These are phyloP conservation scores for Carnegiea gigantea DNA, from an alignment of 179 eudicot genomes.

Conservation along the genomic window DNA sequence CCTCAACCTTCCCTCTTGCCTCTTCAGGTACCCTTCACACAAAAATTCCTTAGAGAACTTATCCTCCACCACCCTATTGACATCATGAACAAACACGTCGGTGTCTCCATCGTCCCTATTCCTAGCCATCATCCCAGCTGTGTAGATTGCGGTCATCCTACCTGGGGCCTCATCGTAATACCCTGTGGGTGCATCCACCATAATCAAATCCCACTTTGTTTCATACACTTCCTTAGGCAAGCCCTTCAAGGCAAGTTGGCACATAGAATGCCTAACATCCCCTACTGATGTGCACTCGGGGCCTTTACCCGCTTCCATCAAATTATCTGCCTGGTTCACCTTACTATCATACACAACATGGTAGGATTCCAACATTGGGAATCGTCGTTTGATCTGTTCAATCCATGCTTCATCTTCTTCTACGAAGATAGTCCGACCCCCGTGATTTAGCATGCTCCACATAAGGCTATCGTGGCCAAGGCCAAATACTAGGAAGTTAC, in stretches of 20 bases:
- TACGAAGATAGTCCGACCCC: conserved; percentile 78
- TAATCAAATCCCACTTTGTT: conserved; percentile 80
- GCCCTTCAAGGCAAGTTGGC: conserved; percentile 68
- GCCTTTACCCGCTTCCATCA: conserved; percentile 58
- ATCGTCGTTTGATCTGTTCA: conserved; percentile 56
- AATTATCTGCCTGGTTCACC: conserved; percentile 58
- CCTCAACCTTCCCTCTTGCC: conserved; percentile 85
- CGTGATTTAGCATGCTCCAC: conserved; percentile 79
- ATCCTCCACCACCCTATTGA: conserved; percentile 79
- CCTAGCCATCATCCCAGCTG: conserved; percentile 92
- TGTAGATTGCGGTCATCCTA: conserved; percentile 85
- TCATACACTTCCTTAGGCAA: conserved; percentile 72
- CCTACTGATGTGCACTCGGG: conserved; percentile 53
- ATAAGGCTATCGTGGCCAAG: conserved; percentile 91
- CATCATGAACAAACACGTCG: conserved; percentile 92
- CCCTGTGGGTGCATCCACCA: conserved; percentile 99
- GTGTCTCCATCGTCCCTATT: conserved; percentile 61
- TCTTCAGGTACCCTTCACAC: conserved; percentile 79
- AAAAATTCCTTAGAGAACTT: conserved; percentile 68
- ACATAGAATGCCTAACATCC: conserved; percentile 66
- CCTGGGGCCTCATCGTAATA: conserved; percentile 86
- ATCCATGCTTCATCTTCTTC: conserved; percentile 90
- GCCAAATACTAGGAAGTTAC: conserved; percentile 89
- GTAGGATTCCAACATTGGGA: conserved; percentile 64
- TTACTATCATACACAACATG: conserved; percentile 75